These are phyloP conservation scores for Diaporthe sp. DNA, from an alignment of 2,329 filamentous ascomycete species.

Conservation along the genomic window DNA sequence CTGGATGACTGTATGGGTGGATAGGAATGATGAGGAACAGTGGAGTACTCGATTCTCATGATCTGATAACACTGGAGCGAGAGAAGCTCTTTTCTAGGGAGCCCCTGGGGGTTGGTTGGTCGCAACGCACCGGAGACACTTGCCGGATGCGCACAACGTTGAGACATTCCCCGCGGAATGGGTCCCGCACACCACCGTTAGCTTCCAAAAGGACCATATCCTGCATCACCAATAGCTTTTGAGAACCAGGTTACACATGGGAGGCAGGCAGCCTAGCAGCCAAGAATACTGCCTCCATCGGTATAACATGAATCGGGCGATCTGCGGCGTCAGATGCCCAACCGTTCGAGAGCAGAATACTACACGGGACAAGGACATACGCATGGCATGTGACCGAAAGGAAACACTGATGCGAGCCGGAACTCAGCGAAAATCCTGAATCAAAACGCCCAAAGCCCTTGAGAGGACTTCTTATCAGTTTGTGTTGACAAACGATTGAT, in stretches of 20 bases:
- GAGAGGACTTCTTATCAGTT: neutral
- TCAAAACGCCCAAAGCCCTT: too few relatives aligned
- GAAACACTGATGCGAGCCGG: neutral
- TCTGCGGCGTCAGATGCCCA: neutral
- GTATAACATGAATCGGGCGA: neutral
- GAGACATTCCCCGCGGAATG: neutral
- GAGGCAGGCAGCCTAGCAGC: conserved; percentile 5
- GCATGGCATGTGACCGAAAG: neutral
- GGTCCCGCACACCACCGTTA: neutral
- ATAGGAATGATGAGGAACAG: too few relatives aligned
- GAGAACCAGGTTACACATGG: neutral
- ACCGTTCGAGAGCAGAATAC: neutral
- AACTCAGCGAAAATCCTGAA: neutral
- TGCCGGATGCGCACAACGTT: neutral
- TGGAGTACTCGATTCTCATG: neutral
- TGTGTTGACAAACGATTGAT: neutral
- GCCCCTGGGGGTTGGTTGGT: too few relatives aligned
- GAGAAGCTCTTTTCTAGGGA: neutral
- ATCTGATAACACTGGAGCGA: neutral
- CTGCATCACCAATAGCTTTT: neutral
- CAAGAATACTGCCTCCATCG: neutral
- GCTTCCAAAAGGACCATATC: neutral
- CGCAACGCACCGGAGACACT: neutral
- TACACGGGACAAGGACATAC: too few relatives aligned
- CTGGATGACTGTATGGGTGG: too few relatives aligned